A percentile compares a stretch with the other conserved stretches of the same genome.
Evolutionary conservation across 176 grass and related monocot genomes (phyloP).

Genomic region (Pontederia crassipes): DNA sequence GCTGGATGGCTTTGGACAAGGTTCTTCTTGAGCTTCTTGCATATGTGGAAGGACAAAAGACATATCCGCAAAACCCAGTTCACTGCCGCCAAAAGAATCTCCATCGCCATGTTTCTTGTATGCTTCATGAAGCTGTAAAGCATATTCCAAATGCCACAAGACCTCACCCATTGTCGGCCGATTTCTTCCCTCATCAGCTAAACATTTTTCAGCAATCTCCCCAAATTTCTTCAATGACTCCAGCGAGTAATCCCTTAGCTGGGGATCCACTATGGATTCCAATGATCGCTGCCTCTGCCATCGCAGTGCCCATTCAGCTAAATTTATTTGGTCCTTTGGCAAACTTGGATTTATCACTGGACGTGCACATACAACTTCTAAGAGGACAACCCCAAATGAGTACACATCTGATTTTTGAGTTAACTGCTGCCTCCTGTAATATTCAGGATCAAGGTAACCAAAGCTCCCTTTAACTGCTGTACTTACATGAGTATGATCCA

Average conservation of each 20-base stretch:
- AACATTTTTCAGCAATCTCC: slow-evolving; percentile 88
- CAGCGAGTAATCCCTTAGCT: slow-evolving; percentile 59
- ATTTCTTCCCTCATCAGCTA: slow-evolving; percentile 73
- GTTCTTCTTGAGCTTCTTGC: slow-evolving; percentile 47
- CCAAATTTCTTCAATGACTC: slow-evolving; percentile 92
- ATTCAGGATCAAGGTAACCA: slow-evolving; percentile 93
- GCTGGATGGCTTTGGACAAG: not conserved
- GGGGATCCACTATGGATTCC: slow-evolving; percentile 56
- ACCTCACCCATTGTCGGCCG: slow-evolving; percentile 85
- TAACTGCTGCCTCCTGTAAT: slow-evolving; percentile 78
- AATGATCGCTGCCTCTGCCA: slow-evolving; percentile 90
- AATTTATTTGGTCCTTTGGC: slow-evolving; percentile 86
- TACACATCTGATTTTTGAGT: slow-evolving; percentile 98
- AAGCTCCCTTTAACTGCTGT: slow-evolving; percentile 94
- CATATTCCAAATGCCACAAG: slow-evolving; percentile 94
- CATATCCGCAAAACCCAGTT: slow-evolving; percentile 62
- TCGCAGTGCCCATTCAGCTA: slow-evolving; percentile 89
- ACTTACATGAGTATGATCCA: slow-evolving; percentile 97
- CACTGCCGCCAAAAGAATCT: slow-evolving; percentile 73
- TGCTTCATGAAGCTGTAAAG: slow-evolving; percentile 69
- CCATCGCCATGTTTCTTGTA: slow-evolving; percentile 58
- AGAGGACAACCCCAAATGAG: slow-evolving; percentile 91
- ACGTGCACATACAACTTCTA: slow-evolving; percentile 77
- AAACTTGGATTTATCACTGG: slow-evolving; percentile 83
- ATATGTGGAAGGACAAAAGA: slow-evolving; percentile 60